Base-by-base conservation (phyloP, 768 basidiomycete species). In the Phaeolepiota aurea region DNA sequence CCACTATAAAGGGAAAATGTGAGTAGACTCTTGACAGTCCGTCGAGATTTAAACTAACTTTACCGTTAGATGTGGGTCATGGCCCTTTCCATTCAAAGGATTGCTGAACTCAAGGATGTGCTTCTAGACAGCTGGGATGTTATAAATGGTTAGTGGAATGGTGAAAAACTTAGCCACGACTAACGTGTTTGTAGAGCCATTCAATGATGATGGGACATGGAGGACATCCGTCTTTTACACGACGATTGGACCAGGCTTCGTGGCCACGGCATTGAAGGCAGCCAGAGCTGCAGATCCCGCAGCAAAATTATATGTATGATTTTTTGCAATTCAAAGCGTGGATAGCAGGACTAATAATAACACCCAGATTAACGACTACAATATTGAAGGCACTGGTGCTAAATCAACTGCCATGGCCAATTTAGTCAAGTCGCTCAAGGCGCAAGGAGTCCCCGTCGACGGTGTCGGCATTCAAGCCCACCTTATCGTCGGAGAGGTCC, bases 401-500 rank as follows among this genome's bases (percentile, higher is more conserved):
- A 81, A 81, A 52, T 64, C 76, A 12, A 72, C 75, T 32, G 69
- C 72, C 14, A 71, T 79, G 65, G 56, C 68, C 45, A 69, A 61
- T 48, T 69, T 80, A 38, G 68, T 77, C 15, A 60, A 67, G 41
- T 54, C 61, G 14, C 69, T 81, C 37, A 53, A 72, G 44, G 57
- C 60, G 0, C 58, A 62, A 19, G 69, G 68, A 16, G 66, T 66
- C 1, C 78, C 79, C 3, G 62, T 82, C 48, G 72, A 80, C 50
- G 79, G 77, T 30, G 59, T 84, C 34, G 80, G 80, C 42, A 63
- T 79, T 41, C 72, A 81, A 58, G 58, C 63, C 38, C 80, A 82
- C 54, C 62, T 80, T 45, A 73, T 77, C 50, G 71, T 80, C 20
- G 79, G 77, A 15, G 50, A 69, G 45, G 64, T 82, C 13, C 74